Evolutionary conservation across 257 asterid species (phyloP).

Genomic region (Ophiorrhiza pumila): DNA sequence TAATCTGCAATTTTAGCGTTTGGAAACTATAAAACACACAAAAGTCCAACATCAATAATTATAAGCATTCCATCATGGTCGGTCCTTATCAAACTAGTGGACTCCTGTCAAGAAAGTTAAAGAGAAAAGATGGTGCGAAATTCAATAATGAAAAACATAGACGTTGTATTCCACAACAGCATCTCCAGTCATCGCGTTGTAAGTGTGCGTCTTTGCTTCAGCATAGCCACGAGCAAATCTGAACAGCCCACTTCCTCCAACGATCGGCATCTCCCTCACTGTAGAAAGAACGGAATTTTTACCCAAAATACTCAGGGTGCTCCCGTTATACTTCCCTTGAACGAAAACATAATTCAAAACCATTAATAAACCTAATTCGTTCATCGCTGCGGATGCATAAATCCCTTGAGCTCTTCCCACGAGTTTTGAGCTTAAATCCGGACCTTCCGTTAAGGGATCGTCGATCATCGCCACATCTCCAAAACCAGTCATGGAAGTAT

Average conservation of each 20-base stretch:
- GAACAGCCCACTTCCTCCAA: slow-evolving; percentile 37
- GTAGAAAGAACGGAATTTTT: slow-evolving; percentile 14
- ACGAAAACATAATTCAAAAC: slow-evolving; percentile 27
- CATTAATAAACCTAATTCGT: slow-evolving; percentile 22
- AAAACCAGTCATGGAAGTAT: slow-evolving; percentile 21
- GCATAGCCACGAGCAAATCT: slow-evolving; percentile 34
- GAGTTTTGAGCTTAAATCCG: slow-evolving; percentile 18
- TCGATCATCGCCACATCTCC: slow-evolving; percentile 31
- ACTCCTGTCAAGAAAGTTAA: too few species aligned
- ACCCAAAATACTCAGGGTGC: slow-evolving; percentile 34
- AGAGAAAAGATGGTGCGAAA: too few species aligned
- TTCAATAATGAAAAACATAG: slow-evolving; percentile 31
- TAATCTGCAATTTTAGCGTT: too few species aligned
- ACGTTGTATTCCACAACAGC: slow-evolving; percentile 37
- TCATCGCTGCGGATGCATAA: slow-evolving; percentile 23
- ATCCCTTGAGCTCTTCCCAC: slow-evolving; percentile 42
- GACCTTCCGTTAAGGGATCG: slow-evolving; percentile 32
- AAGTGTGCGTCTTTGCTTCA: slow-evolving; percentile 23
- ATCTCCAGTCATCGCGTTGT: slow-evolving; percentile 19
- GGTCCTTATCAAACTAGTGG: too few species aligned
- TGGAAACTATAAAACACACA: too few species aligned
- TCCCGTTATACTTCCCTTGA: slow-evolving; percentile 37
- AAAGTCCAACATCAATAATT: too few species aligned
- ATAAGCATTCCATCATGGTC: too few species aligned
- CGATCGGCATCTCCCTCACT: slow-evolving; percentile 34